phyloP scores from a whole-genome alignment of 306 rosid genomes.

The Casuarina glauca region DNA sequence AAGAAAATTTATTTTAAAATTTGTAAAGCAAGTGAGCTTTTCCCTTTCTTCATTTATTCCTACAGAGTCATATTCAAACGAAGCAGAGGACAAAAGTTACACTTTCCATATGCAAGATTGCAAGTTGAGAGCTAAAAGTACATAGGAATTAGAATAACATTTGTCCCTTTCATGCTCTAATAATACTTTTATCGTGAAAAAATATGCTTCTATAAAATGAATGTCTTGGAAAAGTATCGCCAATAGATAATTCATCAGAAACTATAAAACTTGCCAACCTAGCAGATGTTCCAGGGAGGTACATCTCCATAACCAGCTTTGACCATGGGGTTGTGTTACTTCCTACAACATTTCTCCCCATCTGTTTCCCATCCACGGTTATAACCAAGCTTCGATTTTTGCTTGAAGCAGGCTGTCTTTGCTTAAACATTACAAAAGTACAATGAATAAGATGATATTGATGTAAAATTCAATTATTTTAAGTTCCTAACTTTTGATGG shows the following conservation, averaged over 20 bases:
- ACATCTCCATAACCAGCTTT: slow-evolving; percentile 71
- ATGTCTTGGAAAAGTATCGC: neutral
- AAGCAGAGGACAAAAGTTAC: neutral
- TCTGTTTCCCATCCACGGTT: slow-evolving; percentile 51
- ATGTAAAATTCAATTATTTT: slow-evolving; percentile 16
- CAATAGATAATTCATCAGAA: neutral
- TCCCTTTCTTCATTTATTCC: neutral
- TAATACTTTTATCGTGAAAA: neutral
- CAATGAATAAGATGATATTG: slow-evolving; percentile 37
- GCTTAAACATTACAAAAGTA: slow-evolving; percentile 62
- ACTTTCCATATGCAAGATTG: neutral
- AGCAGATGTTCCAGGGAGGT: slow-evolving; percentile 58
- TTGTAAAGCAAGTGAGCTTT: neutral
- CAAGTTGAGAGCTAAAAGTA: slow-evolving; percentile 4
- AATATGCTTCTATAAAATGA: neutral
- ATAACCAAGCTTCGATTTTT: slow-evolving; percentile 55
- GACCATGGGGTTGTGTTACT: slow-evolving; percentile 57
- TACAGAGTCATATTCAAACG: neutral
- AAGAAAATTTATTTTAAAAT: neutral
- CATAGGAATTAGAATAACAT: neutral
- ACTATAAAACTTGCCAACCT: slow-evolving; percentile 50
- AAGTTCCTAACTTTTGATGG: slow-evolving; percentile 16
- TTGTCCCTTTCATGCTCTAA: neutral
- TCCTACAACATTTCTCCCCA: slow-evolving; percentile 44
- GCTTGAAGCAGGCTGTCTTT: slow-evolving; percentile 93